phyloP scores from a whole-genome alignment of 148 eudicot species.

The Fagopyrum esculentum region DNA sequence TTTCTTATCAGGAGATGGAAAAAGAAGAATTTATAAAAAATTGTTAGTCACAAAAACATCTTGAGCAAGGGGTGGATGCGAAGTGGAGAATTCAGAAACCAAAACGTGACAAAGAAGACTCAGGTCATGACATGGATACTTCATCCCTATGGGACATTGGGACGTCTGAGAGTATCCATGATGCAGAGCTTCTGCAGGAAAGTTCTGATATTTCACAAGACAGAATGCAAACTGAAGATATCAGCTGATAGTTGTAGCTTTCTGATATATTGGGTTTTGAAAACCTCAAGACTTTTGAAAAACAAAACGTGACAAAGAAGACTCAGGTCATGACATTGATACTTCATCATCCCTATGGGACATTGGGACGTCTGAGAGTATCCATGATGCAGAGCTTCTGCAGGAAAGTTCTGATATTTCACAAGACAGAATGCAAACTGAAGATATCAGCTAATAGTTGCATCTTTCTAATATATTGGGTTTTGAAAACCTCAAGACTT shows the following conservation, averaged over 20 bases:
- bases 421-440: constrained; percentile 24
- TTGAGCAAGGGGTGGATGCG: constrained; percentile 27
- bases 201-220: constrained; percentile 22
- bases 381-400: constrained; percentile 17
- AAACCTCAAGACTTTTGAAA: constrained; percentile 34
- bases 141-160: constrained; percentile 27
- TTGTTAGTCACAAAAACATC: constrained; percentile 22
- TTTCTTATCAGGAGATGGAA: constrained; percentile 36
- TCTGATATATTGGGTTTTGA: constrained; percentile 28
- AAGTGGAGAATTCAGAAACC: constrained; percentile 22
- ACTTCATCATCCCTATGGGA: too few relatives aligned
- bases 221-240: constrained; percentile 27
- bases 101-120: constrained; percentile 14
- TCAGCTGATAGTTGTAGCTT: constrained; percentile 26
- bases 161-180: constrained; percentile 15
- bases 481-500: constrained; percentile 36
- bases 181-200: constrained; percentile 20
- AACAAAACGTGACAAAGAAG: too few relatives aligned
- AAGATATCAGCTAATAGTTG: constrained; percentile 26
- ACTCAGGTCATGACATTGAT: too few relatives aligned
- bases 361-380: constrained; percentile 20
- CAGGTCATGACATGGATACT: constrained; percentile 28
- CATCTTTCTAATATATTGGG: constrained; percentile 26
- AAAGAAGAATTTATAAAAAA: constrained; percentile 42
- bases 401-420: constrained; percentile 21